Conservation (phyloP, 2,329 filamentous ascomycete species). For the Phialophora macrospora region DNA sequence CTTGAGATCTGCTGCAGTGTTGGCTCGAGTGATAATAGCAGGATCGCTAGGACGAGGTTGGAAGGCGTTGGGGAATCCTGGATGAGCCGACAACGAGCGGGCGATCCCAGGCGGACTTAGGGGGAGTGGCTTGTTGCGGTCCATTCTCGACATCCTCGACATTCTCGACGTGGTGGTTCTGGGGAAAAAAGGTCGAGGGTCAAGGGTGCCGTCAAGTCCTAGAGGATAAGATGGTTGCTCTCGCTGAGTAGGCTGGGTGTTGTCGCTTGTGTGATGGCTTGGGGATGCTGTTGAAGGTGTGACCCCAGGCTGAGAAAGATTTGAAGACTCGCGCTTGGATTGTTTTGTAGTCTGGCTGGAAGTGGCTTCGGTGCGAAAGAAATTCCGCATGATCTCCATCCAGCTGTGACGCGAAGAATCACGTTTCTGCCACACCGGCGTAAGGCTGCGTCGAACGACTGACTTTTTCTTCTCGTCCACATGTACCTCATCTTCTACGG, state of each 20-base stretch:
- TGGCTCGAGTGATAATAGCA: not conserved
- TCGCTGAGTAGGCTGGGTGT: not conserved
- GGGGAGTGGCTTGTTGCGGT: conserved; percentile 36
- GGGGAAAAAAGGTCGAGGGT: conserved; percentile 13
- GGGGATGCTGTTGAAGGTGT: conserved; percentile 2
- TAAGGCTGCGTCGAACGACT: conserved; percentile 25
- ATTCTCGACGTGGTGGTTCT: not conserved
- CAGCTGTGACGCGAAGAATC: conserved; percentile 32
- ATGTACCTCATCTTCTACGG: conserved; percentile 1
- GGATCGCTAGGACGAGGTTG: conserved; percentile 2
- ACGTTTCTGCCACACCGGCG: conserved; percentile 26
- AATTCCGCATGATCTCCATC: conserved; percentile 29
- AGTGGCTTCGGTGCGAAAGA: conserved; percentile 27
- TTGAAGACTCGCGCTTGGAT: conserved; percentile 15
- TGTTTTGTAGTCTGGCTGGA: conserved; percentile 19
- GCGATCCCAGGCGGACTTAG: conserved; percentile 31
- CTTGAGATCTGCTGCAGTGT: not conserved
- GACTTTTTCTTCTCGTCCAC: conserved; percentile 20
- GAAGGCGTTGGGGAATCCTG: not conserved
- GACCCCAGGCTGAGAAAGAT: conserved; percentile 9
- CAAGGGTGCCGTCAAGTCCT: conserved; percentile 31
- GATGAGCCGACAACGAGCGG: conserved; percentile 8
- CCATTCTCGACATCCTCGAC: conserved; percentile 3
- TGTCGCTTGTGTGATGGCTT: not conserved
- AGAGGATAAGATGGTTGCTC: conserved; percentile 2